Percentiles rank a stretch among this genome's conserved stretches.
Conservation (phyloP, 345 rosid species). For the Crucihimalaya himalaica region DNA sequence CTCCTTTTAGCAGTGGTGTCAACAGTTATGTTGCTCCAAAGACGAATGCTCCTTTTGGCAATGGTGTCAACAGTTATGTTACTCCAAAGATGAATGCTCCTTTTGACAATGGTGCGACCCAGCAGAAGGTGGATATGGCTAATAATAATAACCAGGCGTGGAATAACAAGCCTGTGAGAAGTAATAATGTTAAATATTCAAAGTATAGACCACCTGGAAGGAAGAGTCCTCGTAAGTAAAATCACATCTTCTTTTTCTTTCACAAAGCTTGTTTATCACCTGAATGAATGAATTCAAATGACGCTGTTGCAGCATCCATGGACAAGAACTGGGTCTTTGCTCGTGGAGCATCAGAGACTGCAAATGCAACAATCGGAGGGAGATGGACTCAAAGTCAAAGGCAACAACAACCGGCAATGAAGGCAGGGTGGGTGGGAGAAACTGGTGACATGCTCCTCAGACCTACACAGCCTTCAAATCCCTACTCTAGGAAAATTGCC, state of each 20-base stretch:
- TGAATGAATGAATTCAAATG: neutral
- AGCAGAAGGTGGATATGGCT: slow-evolving; percentile 59
- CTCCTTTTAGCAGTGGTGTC: slow-evolving; percentile 47
- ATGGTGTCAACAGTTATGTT: slow-evolving; percentile 50
- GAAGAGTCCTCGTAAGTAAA: slow-evolving; percentile 74
- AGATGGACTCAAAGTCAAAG: slow-evolving; percentile 32
- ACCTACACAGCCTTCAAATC: slow-evolving; percentile 51
- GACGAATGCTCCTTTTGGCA: slow-evolving; percentile 33
- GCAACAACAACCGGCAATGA: slow-evolving; percentile 54
- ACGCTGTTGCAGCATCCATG: slow-evolving; percentile 37
- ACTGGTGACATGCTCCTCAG: slow-evolving; percentile 53
- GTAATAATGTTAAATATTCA: slow-evolving; percentile 46
- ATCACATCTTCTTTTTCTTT: neutral
- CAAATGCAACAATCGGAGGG: slow-evolving; percentile 50
- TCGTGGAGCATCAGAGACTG: slow-evolving; percentile 50
- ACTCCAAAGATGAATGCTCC: slow-evolving; percentile 53
- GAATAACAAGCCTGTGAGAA: slow-evolving; percentile 49
- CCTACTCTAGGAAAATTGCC: slow-evolving; percentile 51
- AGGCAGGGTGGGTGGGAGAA: slow-evolving; percentile 65
- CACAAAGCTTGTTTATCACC: neutral
- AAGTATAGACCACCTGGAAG: slow-evolving; percentile 75
- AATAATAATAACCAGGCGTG: slow-evolving; percentile 58
- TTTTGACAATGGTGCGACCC: slow-evolving; percentile 53
- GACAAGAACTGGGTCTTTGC: slow-evolving; percentile 44
- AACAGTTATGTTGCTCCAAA: slow-evolving; percentile 51